Conservation (phyloP, 176 grass and related monocot species). For the Avena insularis region DNA sequence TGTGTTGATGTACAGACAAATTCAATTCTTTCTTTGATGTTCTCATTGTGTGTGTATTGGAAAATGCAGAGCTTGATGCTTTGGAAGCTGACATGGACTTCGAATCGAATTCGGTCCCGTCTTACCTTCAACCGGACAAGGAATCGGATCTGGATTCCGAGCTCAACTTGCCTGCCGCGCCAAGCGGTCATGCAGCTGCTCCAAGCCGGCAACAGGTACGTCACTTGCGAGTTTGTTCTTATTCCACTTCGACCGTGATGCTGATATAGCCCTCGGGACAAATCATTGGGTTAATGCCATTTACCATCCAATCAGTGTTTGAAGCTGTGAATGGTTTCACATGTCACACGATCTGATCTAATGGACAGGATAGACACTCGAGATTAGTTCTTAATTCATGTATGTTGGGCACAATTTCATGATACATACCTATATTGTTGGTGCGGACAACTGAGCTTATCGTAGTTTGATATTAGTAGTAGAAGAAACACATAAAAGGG, state of each 20-base stretch:
- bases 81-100: slow-evolving; percentile 94
- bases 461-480: slow-evolving; percentile 10
- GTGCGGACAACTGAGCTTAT: not conserved
- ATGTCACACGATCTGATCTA: not conserved
- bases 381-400: not conserved
- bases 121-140: slow-evolving; percentile 92
- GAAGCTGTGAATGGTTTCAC: not conserved
- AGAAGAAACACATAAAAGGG: not conserved
- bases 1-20: not conserved
- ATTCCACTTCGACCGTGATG: not conserved
- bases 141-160: slow-evolving; percentile 72
- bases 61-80: slow-evolving; percentile 91
- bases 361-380: not conserved
- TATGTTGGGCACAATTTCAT: not conserved
- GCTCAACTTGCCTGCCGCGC: slow-evolving; percentile 75
- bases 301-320: not conserved
- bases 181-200: slow-evolving; percentile 54
- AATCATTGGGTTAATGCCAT: not conserved
- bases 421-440: not conserved
- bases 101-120: slow-evolving; percentile 78
- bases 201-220: slow-evolving; percentile 45
- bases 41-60: slow-evolving; percentile 40
- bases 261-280: not conserved
- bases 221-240: slow-evolving; percentile 1
- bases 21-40: not conserved